These are phyloP conservation scores for Leccinum subtestaceum DNA, from an alignment of 768 basidiomycete species.

Conservation along the genomic window DNA sequence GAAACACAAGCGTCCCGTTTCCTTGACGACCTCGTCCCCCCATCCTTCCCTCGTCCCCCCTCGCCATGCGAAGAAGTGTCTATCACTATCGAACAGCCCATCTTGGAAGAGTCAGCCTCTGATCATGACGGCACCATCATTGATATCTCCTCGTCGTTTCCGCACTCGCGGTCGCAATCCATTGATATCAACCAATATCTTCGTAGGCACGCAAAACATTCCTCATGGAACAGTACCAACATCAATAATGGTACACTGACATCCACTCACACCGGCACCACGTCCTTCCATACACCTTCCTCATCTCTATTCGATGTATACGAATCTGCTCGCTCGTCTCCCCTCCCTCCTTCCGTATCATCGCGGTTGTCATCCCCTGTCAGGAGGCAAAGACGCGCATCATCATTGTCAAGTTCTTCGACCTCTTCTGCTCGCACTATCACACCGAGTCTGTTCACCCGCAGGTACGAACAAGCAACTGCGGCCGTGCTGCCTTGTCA, in stretches of 20 bases:
- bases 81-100: constrained; percentile 10
- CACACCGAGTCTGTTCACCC: constrained; percentile 56
- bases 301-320: constrained; percentile 70
- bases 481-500: constrained; percentile 9
- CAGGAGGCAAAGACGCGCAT: constrained; percentile 36
- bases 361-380: constrained; percentile 28
- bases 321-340: constrained; percentile 61
- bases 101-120: constrained; percentile 16
- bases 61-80: constrained; percentile 12
- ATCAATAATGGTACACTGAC: constrained; percentile 49
- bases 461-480: constrained; percentile 21
- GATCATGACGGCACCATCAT: constrained; percentile 3
- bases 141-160: constrained; percentile 23
- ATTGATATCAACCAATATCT: constrained; percentile 27
- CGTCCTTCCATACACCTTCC: constrained; percentile 74
- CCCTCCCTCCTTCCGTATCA: constrained; percentile 37
- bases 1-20: constrained; percentile 50
- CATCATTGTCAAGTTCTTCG: constrained; percentile 32
- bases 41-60: constrained; percentile 12
- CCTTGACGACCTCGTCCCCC: constrained; percentile 56
- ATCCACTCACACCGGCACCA: constrained; percentile 55
- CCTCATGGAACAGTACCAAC: constrained; percentile 45
- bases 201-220: constrained; percentile 38
- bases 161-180: constrained; percentile 17
- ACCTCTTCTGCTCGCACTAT: constrained; percentile 50